Evolutionary conservation across 2,329 filamentous ascomycete genomes (phyloP).

Genomic region (Fusarium clavum): DNA sequence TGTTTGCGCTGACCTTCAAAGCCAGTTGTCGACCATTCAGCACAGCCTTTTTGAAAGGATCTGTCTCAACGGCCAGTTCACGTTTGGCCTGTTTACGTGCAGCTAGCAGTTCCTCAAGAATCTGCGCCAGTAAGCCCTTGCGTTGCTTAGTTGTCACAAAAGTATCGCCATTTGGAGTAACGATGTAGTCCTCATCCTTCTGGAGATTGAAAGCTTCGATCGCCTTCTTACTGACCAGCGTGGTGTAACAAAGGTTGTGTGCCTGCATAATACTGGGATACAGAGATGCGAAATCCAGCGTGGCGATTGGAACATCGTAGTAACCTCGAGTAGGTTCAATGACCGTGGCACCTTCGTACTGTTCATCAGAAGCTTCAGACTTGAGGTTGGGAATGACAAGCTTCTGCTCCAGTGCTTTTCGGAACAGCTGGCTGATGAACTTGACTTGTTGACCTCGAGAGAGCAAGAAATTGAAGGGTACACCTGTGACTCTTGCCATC

Average conservation of each 20-base stretch:
- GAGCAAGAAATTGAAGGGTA: conserved; percentile 94
- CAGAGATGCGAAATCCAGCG: conserved; percentile 97
- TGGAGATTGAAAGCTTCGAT: conserved; percentile 81
- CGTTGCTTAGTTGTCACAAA: conserved; percentile 90
- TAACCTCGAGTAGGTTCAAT: conserved; percentile 95
- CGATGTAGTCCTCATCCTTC: conserved; percentile 95
- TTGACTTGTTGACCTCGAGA: conserved; percentile 96
- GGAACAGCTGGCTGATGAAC: conserved; percentile 96
- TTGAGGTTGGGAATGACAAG: conserved; percentile 91
- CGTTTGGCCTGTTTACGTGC: conserved; percentile 96
- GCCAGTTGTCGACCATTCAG: conserved; percentile 96
- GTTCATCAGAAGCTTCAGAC: conserved; percentile 78
- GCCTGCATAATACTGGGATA: conserved; percentile 99
- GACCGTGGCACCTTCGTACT: conserved; percentile 97
- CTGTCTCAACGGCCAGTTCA: conserved; percentile 87
- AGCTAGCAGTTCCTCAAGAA: conserved; percentile 91
- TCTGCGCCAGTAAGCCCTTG: conserved; percentile 92
- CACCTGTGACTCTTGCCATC: conserved; percentile 99
- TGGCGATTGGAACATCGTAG: conserved; percentile 94
- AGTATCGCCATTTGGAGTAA: conserved; percentile 93
- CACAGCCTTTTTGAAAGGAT: conserved; percentile 97
- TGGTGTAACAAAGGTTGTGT: conserved; percentile 98
- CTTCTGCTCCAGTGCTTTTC: conserved; percentile 92
- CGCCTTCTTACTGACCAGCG: conserved; percentile 77
- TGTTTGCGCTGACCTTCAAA: conserved; percentile 96